Percentiles rank a stretch among this genome's conserved stretches.
phyloP scores from a whole-genome alignment of 2,329 filamentous ascomycete species.

The Botrytis elliptica region DNA sequence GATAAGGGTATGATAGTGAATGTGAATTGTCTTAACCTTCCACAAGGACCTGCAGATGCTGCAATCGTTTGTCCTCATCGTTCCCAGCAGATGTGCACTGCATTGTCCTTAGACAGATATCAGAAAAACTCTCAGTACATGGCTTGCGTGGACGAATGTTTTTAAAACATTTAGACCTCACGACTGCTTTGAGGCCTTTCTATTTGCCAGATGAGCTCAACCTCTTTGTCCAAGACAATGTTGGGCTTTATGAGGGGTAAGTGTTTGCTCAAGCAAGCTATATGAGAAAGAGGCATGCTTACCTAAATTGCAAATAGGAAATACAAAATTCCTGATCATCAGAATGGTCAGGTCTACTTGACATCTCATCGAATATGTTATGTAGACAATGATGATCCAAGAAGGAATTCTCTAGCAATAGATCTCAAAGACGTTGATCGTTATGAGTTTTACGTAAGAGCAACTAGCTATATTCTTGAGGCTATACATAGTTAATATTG shows the following conservation, averaged over 20 bases:
- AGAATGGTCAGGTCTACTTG: slow-evolving; percentile 94
- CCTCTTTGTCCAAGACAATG: slow-evolving; percentile 95
- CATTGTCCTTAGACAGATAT: slow-evolving; percentile 7
- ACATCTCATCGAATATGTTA: slow-evolving; percentile 96
- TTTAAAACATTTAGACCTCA: slow-evolving; percentile 92
- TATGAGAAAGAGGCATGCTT: neutral
- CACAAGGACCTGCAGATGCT: neutral
- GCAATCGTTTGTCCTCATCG: neutral
- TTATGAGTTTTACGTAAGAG: slow-evolving; percentile 78
- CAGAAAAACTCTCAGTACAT: slow-evolving; percentile 26
- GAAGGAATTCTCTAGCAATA: slow-evolving; percentile 79
- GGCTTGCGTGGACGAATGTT: slow-evolving; percentile 80
- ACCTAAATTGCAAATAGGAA: slow-evolving; percentile 56
- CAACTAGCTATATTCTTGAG: neutral
- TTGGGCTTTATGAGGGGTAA: slow-evolving; percentile 96
- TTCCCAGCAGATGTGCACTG: slow-evolving; percentile 8
- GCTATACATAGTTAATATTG: slow-evolving; percentile 28
- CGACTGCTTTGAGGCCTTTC: slow-evolving; percentile 89
- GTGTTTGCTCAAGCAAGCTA: slow-evolving; percentile 38
- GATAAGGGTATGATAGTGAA: slow-evolving; percentile 6
- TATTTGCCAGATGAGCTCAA: slow-evolving; percentile 92
- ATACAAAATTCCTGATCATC: slow-evolving; percentile 89
- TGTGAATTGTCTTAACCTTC: slow-evolving; percentile 2
- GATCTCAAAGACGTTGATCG: slow-evolving; percentile 89
- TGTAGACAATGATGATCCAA: slow-evolving; percentile 82